phyloP scores from a whole-genome alignment of 2,329 filamentous ascomycete genomes.

The Sphaerulina vaccinii region DNA sequence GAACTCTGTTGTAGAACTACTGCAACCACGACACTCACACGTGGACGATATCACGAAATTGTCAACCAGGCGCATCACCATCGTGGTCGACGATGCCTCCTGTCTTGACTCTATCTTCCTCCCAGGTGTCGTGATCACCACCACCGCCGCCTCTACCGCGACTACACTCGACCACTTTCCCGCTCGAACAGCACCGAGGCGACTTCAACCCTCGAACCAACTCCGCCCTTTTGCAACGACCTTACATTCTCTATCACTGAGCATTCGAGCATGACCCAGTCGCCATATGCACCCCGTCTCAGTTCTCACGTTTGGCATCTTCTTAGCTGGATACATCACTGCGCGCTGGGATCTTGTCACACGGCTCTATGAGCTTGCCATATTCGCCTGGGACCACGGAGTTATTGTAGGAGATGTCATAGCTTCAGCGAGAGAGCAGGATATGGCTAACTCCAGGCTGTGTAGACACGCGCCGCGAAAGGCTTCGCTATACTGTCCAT shows the following conservation, averaged over 20 bases:
- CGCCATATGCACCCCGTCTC: slow-evolving; percentile 90
- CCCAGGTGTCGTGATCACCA: too few species aligned
- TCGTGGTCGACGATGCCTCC: too few species aligned
- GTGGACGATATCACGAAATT: too few species aligned
- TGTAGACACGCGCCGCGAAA: slow-evolving; percentile 77
- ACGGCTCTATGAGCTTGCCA: slow-evolving; percentile 90
- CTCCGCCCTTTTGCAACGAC: background rate
- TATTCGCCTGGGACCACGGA: slow-evolving; percentile 98
- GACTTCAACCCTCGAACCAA: background rate
- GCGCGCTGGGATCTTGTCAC: slow-evolving; percentile 98
- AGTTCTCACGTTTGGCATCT: slow-evolving; percentile 91
- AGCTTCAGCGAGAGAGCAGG: background rate
- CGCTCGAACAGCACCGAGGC: slow-evolving; percentile 2
- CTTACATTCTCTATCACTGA: background rate
- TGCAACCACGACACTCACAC: too few species aligned
- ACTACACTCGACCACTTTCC: background rate
- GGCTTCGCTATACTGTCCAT: slow-evolving; percentile 79
- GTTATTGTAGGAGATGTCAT: slow-evolving; percentile 67
- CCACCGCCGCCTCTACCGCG: background rate
- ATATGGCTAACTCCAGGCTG: background rate
- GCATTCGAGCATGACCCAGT: slow-evolving; percentile 14
- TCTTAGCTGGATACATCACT: slow-evolving; percentile 98
- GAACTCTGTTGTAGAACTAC: too few species aligned
- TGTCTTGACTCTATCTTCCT: too few species aligned
- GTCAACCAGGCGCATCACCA: too few species aligned